Conservation (phyloP, 441 rosid species). For the Aleurites moluccanus region DNA sequence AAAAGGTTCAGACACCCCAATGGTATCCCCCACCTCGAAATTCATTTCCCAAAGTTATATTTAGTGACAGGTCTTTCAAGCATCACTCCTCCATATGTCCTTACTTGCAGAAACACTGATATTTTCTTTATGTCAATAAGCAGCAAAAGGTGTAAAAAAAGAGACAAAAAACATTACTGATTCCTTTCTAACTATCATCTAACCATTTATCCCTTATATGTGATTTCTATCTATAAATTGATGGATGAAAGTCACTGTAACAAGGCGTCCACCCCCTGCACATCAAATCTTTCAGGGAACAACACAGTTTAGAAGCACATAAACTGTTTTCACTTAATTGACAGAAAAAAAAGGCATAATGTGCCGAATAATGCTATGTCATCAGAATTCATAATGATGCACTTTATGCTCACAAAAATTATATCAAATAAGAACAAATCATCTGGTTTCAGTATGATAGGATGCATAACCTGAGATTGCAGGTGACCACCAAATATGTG, state of each 20-base stretch:
- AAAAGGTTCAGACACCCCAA: not conserved
- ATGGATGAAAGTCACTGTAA: not conserved
- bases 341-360: not conserved
- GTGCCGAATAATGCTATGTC: not conserved
- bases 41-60: not conserved
- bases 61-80: not conserved
- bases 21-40: not conserved
- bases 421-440: not conserved
- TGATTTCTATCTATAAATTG: not conserved
- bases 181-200: not conserved
- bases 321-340: not conserved
- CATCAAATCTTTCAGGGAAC: constrained; percentile 3
- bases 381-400: not conserved
- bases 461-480: constrained; percentile 72
- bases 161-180: not conserved
- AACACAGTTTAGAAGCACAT: constrained; percentile 17
- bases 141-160: not conserved
- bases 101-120: not conserved
- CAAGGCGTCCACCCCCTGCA: not conserved
- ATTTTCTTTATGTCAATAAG: not conserved
- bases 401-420: not conserved
- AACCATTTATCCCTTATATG: constrained; percentile 1
- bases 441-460: constrained; percentile 16
- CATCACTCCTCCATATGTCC: not conserved
- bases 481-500: constrained; percentile 96